phyloP scores from a whole-genome alignment of 345 rosid species.

The Eucalyptus camaldulensis region DNA sequence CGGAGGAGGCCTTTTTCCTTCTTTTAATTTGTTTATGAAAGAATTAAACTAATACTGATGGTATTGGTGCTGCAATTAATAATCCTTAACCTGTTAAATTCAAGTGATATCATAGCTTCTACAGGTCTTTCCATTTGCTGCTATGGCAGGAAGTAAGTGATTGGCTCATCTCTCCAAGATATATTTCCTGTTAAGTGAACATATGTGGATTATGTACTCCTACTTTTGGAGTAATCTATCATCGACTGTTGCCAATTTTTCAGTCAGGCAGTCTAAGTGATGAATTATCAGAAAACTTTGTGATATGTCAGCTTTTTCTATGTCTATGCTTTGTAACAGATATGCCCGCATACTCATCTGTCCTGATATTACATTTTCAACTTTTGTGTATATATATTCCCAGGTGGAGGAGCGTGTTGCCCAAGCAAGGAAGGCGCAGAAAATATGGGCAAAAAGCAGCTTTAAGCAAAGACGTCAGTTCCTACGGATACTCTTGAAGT shows the following conservation, averaged over 20 bases:
- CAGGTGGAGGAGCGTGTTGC: constrained; percentile 75
- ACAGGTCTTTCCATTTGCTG: neutral
- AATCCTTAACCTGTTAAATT: neutral
- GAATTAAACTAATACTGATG: neutral
- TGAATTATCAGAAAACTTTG: neutral
- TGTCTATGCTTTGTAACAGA: neutral
- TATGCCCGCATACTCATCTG: neutral
- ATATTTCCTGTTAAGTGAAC: neutral
- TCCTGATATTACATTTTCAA: neutral
- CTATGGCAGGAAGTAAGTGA: neutral
- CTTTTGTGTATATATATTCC: neutral
- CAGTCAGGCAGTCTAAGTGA: neutral
- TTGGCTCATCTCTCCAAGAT: neutral
- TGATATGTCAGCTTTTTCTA: neutral
- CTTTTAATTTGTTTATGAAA: neutral
- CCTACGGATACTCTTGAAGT: constrained; percentile 82
- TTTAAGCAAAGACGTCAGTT: constrained; percentile 94
- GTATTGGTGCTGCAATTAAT: neutral
- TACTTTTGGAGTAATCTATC: neutral
- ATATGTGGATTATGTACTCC: neutral
- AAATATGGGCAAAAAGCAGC: constrained; percentile 83
- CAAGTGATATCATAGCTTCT: neutral
- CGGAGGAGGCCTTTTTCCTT: neutral
- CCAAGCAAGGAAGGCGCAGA: constrained; percentile 90
- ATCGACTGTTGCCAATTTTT: neutral